Evolutionary conservation across 1,139 yeast genomes (phyloP).

Genomic region (Candida tunisiensis): DNA sequence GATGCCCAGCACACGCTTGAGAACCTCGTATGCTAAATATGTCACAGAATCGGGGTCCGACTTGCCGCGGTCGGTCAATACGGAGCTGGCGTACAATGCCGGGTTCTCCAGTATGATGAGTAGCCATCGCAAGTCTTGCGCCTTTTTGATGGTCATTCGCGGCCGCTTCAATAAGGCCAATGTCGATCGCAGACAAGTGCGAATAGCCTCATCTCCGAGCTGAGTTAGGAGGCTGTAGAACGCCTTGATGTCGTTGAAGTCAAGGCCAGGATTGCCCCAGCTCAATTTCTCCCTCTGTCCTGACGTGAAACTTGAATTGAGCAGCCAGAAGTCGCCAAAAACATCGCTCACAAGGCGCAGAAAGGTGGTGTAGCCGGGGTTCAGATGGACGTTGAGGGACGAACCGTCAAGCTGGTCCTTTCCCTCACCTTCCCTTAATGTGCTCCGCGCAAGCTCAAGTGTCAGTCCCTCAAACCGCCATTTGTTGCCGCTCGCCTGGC

Average conservation of each 20-base stretch:
- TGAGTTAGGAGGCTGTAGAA: neutral
- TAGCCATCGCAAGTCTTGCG: conserved; percentile 8
- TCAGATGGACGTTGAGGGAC: too few species aligned
- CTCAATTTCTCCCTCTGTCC: too few species aligned
- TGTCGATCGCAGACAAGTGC: neutral
- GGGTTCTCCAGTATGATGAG: conserved; percentile 19
- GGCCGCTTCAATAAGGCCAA: neutral
- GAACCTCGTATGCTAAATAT: conserved; percentile 38
- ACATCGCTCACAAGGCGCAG: neutral
- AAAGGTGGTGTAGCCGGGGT: too few species aligned
- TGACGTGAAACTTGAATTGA: too few species aligned
- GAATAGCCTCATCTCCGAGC: neutral
- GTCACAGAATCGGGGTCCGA: conserved; percentile 9
- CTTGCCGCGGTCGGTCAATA: too few species aligned
- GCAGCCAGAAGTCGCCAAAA: too few species aligned
- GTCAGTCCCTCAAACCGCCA: too few species aligned
- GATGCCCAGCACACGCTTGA: conserved; percentile 51
- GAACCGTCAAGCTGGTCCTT: too few species aligned
- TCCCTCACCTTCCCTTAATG: too few species aligned
- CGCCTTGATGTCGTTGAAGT: neutral
- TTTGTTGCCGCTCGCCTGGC: too few species aligned
- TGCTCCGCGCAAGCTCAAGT: too few species aligned
- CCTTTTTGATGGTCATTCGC: neutral
- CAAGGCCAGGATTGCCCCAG: too few species aligned
- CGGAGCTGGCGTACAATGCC: conserved; percentile 24